Evolutionary conservation across 1,284 basidiomycete species (phyloP).

Genomic region (Boletus semigastroideus): DNA sequence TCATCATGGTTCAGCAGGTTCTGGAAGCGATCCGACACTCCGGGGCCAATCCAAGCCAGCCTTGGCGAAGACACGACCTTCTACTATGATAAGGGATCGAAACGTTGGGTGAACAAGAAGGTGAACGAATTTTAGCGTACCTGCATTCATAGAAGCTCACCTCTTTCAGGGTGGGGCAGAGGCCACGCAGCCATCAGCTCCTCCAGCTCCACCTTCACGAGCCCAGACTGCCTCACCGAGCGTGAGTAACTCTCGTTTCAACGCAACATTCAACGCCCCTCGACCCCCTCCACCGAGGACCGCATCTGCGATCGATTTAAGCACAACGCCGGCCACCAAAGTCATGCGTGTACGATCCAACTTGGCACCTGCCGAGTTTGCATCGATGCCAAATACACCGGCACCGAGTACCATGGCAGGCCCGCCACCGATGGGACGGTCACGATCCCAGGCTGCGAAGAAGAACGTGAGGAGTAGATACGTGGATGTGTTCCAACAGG

Average conservation of each 20-base stretch:
- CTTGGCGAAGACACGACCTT: conserved; percentile 91
- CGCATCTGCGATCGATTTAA: conserved; percentile 61
- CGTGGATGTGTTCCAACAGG: conserved; percentile 80
- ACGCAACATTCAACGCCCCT: conserved; percentile 25
- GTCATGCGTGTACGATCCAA: conserved; percentile 64
- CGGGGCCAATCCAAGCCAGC: conserved; percentile 84
- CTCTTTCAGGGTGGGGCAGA: conserved; percentile 50
- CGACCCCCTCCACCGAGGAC: conserved; percentile 53
- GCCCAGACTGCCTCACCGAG: conserved; percentile 78
- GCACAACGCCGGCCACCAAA: conserved; percentile 48
- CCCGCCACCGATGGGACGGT: conserved; percentile 52
- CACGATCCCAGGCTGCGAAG: conserved; percentile 64
- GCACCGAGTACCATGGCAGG: conserved; percentile 33
- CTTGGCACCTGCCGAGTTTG: conserved; percentile 51
- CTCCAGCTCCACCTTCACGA: conserved; percentile 57
- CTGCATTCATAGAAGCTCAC: conserved; percentile 3
- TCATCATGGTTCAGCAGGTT: conserved; percentile 84
- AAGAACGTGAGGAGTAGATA: conserved; percentile 79
- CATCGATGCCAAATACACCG: conserved; percentile 34
- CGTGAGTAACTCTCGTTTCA: conserved; percentile 37
- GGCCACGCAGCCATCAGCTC: conserved; percentile 42
- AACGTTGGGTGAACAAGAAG: conserved; percentile 96
- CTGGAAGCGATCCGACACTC: conserved; percentile 60
- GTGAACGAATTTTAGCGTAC: conserved; percentile 42
- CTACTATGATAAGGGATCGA: conserved; percentile 92